phyloP scores from a whole-genome alignment of 768 basidiomycete species.

The Coprinopsis sp. region DNA sequence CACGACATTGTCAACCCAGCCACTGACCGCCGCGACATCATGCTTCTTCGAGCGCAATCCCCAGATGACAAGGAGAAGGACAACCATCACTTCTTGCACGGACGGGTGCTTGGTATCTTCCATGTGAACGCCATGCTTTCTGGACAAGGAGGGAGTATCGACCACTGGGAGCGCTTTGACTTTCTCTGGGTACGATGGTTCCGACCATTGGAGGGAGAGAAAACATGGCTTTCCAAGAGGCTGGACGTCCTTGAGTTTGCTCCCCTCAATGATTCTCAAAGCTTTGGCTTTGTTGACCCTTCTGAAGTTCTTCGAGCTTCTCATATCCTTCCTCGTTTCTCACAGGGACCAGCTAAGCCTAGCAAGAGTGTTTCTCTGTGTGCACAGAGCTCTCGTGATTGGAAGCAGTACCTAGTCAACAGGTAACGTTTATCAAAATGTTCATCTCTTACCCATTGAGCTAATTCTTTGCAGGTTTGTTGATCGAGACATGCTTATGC shows the following conservation, averaged over 20 bases:
- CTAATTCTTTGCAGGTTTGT: neutral
- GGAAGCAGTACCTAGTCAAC: constrained; percentile 29
- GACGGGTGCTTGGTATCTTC: constrained; percentile 16
- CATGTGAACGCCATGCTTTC: constrained; percentile 12
- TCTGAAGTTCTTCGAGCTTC: constrained; percentile 23
- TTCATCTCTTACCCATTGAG: neutral
- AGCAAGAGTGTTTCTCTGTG: constrained; percentile 2
- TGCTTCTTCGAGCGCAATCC: neutral
- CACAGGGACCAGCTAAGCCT: constrained; percentile 15
- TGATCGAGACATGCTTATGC: constrained; percentile 1
- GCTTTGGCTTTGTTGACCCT: constrained; percentile 33
- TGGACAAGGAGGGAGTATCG: neutral
- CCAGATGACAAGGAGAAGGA: constrained; percentile 13
- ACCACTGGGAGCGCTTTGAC: neutral
- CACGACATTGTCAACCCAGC: too few species aligned
- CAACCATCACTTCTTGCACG: constrained; percentile 19
- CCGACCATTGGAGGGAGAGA: neutral
- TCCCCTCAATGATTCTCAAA: constrained; percentile 14
- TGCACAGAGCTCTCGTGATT: constrained; percentile 10
- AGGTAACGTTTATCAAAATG: constrained; percentile 21
- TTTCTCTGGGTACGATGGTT: constrained; percentile 2
- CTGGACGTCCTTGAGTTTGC: constrained; percentile 33
- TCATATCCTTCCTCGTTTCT: constrained; percentile 32
- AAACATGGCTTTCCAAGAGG: constrained; percentile 30
- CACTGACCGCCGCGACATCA: neutral